phyloP scores from a whole-genome alignment of 2,329 filamentous ascomycete genomes.

The Monosporascus cannonballus region DNA sequence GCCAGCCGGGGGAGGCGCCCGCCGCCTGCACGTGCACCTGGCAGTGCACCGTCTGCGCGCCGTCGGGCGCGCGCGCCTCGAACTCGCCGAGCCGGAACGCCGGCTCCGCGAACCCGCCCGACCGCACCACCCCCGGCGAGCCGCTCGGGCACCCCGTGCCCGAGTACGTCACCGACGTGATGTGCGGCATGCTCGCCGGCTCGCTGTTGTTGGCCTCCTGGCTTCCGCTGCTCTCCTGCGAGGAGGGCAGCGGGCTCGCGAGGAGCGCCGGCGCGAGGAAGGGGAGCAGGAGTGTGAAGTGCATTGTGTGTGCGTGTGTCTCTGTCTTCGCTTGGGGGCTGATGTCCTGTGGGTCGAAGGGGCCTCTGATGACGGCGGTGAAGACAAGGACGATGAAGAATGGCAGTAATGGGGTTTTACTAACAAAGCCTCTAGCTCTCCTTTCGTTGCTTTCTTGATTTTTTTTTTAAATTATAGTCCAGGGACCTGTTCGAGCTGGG shows the following conservation, averaged over 20 bases:
- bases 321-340: not conserved
- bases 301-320: not conserved
- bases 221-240: not conserved
- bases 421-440: no score
- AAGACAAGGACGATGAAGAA: no score
- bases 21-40: slow-evolving; percentile 28
- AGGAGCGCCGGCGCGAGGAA: slow-evolving; percentile 4
- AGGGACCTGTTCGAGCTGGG: not conserved
- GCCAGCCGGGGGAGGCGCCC: slow-evolving; percentile 30
- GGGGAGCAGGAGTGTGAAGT: not conserved
- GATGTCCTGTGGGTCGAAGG: not conserved
- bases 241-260: slow-evolving; percentile 6
- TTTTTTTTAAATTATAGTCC: not conserved
- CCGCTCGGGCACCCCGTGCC: slow-evolving; percentile 31
- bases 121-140: slow-evolving; percentile 24
- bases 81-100: slow-evolving; percentile 23
- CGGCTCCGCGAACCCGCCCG: slow-evolving; percentile 26
- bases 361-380: not conserved
- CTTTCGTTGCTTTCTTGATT: not conserved
- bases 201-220: slow-evolving; percentile 12
- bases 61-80: slow-evolving; percentile 15
- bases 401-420: no score
- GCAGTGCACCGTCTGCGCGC: slow-evolving; percentile 28
- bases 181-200: slow-evolving; percentile 19
- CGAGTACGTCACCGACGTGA: slow-evolving; percentile 29